These are phyloP conservation scores for Xerocomellus amylosporus DNA, from an alignment of 768 basidiomycete genomes.

Conservation along the genomic window DNA sequence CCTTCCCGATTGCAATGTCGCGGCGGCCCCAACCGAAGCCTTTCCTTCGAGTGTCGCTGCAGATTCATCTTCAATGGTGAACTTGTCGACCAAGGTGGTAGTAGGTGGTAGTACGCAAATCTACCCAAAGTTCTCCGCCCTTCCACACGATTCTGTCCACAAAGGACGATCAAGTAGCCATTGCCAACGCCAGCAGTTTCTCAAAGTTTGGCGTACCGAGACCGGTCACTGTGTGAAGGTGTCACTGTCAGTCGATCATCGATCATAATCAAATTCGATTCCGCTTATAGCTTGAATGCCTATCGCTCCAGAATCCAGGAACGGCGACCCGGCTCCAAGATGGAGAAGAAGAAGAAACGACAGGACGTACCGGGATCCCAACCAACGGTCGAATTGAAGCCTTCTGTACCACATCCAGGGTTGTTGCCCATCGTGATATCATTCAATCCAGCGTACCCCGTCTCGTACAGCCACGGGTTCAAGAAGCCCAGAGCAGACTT, in stretches of 20 bases:
- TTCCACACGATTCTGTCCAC: background rate
- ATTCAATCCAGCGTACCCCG: constrained; percentile 39
- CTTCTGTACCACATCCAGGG: constrained; percentile 57
- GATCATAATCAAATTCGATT: background rate
- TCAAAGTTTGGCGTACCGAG: constrained; percentile 54
- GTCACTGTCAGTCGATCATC: constrained; percentile 1
- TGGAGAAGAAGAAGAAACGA: background rate
- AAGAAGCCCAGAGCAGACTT: constrained; percentile 58
- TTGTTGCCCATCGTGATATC: constrained; percentile 61
- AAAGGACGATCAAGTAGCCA: constrained; percentile 7
- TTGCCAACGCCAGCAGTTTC: constrained; percentile 41
- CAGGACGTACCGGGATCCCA: constrained; percentile 55
- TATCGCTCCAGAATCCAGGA: background rate
- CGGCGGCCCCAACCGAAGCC: too few relatives aligned
- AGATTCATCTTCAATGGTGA: too few relatives aligned
- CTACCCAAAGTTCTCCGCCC: background rate
- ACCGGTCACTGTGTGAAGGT: constrained; percentile 43
- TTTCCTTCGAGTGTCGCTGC: too few relatives aligned
- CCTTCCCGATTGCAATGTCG: too few relatives aligned
- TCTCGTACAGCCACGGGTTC: constrained; percentile 57
- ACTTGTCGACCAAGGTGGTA: too few relatives aligned
- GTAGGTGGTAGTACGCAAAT: too few relatives aligned
- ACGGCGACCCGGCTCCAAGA: background rate
- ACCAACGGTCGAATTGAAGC: constrained; percentile 57
- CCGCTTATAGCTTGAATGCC: background rate